These are phyloP conservation scores for Cryptococcus sp. DNA, from an alignment of 1,284 basidiomycete species.

Conservation along the genomic window DNA sequence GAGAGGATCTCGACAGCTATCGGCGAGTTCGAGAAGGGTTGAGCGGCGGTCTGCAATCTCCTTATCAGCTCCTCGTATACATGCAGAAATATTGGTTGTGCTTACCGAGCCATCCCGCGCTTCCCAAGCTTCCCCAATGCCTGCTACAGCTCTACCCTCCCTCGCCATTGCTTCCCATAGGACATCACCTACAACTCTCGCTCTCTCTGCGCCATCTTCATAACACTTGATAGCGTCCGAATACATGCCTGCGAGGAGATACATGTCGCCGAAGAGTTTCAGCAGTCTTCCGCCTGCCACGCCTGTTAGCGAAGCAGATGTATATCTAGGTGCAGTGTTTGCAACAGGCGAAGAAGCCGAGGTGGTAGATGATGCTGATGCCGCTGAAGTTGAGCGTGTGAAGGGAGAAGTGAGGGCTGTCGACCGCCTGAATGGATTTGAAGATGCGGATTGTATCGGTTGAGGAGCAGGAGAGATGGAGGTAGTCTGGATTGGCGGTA, in stretches of 20 bases:
- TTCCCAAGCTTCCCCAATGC: constrained; percentile 80
- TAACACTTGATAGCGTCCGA: constrained; percentile 82
- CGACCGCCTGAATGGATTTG: constrained; percentile 46
- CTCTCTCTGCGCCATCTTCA: constrained; percentile 72
- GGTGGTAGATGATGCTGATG: constrained; percentile 19
- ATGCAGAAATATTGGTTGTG: not conserved
- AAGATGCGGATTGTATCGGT: constrained; percentile 22
- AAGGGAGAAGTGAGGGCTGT: constrained; percentile 39
- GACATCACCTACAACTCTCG: constrained; percentile 70
- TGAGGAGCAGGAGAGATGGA: constrained; percentile 36
- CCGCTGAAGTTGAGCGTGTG: constrained; percentile 33
- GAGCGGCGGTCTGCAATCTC: constrained; percentile 30
- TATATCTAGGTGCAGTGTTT: constrained; percentile 27
- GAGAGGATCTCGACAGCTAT: constrained; percentile 47
- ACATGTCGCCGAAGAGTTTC: constrained; percentile 86
- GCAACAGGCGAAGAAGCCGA: constrained; percentile 3
- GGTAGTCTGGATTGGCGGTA: constrained; percentile 44
- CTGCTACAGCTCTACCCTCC: constrained; percentile 76
- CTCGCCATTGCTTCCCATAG: constrained; percentile 84
- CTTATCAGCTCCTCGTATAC: not conserved
- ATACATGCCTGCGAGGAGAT: constrained; percentile 75
- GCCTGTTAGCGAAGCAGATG: constrained; percentile 38
- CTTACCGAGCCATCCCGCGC: constrained; percentile 65
- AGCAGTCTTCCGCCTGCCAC: constrained; percentile 61
- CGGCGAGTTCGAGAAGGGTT: constrained; percentile 42